These are phyloP conservation scores for Diaporthe helianthi DNA, from an alignment of 2,329 filamentous ascomycete species.

Conservation along the genomic window DNA sequence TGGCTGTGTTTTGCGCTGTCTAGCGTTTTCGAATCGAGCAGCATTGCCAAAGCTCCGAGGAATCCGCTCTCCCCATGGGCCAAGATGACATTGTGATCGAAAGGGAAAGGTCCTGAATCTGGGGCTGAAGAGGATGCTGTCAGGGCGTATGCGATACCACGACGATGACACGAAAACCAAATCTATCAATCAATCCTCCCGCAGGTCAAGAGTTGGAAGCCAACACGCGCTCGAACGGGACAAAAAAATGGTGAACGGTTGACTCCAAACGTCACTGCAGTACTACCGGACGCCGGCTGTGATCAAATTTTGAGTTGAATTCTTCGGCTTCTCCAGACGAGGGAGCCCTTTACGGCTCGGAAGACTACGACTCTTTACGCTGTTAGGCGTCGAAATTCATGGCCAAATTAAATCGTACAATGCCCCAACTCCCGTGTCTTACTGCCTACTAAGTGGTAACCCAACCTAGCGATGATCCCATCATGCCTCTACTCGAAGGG, in stretches of 20 bases:
- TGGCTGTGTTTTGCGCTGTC: conserved; percentile 7
- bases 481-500: conserved; percentile 75
- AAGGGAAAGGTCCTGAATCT: background rate
- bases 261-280: background rate
- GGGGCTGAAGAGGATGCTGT: background rate
- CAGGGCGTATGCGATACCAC: background rate
- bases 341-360: background rate
- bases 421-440: conserved; percentile 1
- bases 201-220: too few species aligned
- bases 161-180: background rate
- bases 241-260: background rate
- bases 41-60: background rate
- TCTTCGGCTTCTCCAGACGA: conserved; percentile 8
- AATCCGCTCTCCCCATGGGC: background rate
- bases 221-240: too few species aligned
- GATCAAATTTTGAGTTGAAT: background rate
- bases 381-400: conserved; percentile 14
- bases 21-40: conserved; percentile 23
- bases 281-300: too few species aligned
- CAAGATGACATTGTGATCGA: background rate
- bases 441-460: background rate
- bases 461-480: background rate
- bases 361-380: conserved; percentile 7
- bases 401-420: conserved; percentile 15
- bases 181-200: background rate